Conservation (phyloP, 2,329 filamentous ascomycete genomes). For the Alternaria atra region DNA sequence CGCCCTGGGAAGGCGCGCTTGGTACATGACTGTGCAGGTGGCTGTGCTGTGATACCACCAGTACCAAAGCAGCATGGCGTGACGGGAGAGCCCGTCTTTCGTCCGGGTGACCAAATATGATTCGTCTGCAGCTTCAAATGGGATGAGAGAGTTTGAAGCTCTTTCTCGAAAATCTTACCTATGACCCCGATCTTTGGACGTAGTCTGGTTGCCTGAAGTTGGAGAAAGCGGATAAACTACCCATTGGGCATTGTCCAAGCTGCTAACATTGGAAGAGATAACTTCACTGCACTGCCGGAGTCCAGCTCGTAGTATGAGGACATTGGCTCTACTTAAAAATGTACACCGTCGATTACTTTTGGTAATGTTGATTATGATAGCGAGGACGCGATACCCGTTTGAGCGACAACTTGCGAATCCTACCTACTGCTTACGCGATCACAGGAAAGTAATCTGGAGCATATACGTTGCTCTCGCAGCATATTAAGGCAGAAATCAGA, state of each 20-base stretch:
- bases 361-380: neutral
- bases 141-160: neutral
- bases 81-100: neutral
- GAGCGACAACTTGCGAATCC: slow-evolving; percentile 10
- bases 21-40: slow-evolving; percentile 2
- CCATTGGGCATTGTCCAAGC: neutral
- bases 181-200: neutral
- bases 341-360: neutral
- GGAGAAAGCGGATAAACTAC: neutral
- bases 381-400: slow-evolving; percentile 4
- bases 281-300: neutral
- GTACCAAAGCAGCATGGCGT: neutral
- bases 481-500: neutral
- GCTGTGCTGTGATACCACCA: neutral
- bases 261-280: neutral
- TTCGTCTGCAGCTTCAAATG: neutral
- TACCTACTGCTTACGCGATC: neutral
- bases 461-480: neutral
- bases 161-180: neutral
- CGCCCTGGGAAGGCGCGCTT: slow-evolving; percentile 2
- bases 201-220: neutral
- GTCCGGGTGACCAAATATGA: neutral
- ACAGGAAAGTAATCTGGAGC: neutral
- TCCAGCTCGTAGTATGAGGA: neutral
- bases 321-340: neutral